These are phyloP conservation scores for Protomyces macrosporus DNA, from an alignment of 1,139 yeast species.

Conservation along the genomic window DNA sequence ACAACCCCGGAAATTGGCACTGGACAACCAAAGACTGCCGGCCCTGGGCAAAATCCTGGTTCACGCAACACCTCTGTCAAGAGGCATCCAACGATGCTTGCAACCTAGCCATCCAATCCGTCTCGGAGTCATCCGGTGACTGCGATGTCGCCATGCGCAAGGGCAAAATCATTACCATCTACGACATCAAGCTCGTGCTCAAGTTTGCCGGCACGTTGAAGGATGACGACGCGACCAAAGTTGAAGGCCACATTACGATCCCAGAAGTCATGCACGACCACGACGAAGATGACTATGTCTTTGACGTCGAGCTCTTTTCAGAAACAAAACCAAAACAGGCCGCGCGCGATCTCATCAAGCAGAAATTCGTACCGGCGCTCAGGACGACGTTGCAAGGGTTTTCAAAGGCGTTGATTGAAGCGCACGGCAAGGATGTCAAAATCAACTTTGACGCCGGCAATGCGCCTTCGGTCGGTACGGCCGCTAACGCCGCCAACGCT, in stretches of 20 bases:
- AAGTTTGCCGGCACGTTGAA: constrained; percentile 48
- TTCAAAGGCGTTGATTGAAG: constrained; percentile 67
- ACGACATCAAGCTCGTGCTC: constrained; percentile 68
- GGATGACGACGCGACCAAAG: constrained; percentile 39
- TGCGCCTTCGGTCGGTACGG: constrained; percentile 60
- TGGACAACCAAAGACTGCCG: constrained; percentile 98
- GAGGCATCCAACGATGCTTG: constrained; percentile 42
- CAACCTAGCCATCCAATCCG: constrained; percentile 47
- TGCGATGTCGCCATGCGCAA: constrained; percentile 95
- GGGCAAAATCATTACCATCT: constrained; percentile 89
- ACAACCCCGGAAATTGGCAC: constrained; percentile 46
- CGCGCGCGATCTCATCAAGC: constrained; percentile 51
- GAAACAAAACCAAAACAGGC: constrained; percentile 50
- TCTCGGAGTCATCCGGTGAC: constrained; percentile 83
- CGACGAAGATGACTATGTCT: constrained; percentile 76
- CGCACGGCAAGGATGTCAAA: constrained; percentile 84
- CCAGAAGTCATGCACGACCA: constrained; percentile 98
- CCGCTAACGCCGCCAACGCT: constrained; percentile 36
- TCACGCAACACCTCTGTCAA: constrained; percentile 54
- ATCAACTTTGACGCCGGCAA: constrained; percentile 63
- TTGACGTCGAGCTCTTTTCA: constrained; percentile 57
- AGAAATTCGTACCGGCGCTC: constrained; percentile 61
- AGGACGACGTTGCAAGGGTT: constrained; percentile 57
- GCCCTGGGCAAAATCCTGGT: constrained; percentile 79
- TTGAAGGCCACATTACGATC: constrained; percentile 63